phyloP scores from a whole-genome alignment of 2,329 filamentous ascomycete species.

The Dothideomycetidae sp. region DNA sequence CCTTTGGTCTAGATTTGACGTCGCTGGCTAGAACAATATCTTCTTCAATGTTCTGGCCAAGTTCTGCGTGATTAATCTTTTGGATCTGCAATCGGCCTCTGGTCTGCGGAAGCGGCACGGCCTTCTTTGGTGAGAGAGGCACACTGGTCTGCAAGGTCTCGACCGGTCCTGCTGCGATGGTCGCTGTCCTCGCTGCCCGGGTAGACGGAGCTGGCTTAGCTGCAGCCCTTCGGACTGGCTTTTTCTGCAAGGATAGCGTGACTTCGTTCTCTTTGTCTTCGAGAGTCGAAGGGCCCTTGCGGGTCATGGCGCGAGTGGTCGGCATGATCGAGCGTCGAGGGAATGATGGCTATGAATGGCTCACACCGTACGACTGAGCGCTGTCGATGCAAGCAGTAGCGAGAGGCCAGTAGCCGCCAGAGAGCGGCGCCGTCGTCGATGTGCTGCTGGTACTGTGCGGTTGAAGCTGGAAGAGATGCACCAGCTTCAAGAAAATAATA shows the following conservation, averaged over 20 bases:
- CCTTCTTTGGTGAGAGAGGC: slow-evolving; percentile 24
- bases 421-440: too few relatives aligned
- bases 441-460: too few relatives aligned
- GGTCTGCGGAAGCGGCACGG: slow-evolving; percentile 20
- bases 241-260: slow-evolving; percentile 19
- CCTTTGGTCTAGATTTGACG: background rate
- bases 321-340: too few relatives aligned
- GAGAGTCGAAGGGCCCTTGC: slow-evolving; percentile 16
- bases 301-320: slow-evolving; percentile 22
- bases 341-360: too few relatives aligned
- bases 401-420: too few relatives aligned
- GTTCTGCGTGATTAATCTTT: too few relatives aligned
- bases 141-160: slow-evolving; percentile 11
- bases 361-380: too few relatives aligned
- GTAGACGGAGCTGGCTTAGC: slow-evolving; percentile 13
- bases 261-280: slow-evolving; percentile 13
- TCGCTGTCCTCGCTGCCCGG: slow-evolving; percentile 5
- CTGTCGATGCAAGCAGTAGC: too few relatives aligned
- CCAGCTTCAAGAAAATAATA: too few relatives aligned
- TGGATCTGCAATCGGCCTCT: slow-evolving; percentile 2
- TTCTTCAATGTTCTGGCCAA: too few relatives aligned
- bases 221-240: slow-evolving; percentile 21
- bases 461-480: too few relatives aligned
- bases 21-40: background rate
- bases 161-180: slow-evolving; percentile 3